Evolutionary conservation across 2,329 filamentous ascomycete genomes (phyloP), one percentile per base, ranked within the genome.

Genomic region (Didymella sp.): DNA sequence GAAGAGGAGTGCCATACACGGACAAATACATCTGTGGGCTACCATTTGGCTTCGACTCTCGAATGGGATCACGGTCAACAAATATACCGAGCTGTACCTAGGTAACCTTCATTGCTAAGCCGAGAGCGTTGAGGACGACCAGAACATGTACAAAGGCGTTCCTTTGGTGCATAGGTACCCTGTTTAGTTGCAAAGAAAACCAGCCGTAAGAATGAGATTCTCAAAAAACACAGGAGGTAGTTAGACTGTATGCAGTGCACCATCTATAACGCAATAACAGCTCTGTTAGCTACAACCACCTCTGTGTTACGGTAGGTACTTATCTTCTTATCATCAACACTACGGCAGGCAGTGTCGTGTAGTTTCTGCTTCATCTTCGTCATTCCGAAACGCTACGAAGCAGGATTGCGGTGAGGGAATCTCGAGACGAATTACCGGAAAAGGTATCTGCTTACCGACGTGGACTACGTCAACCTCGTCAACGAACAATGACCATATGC

Each of bases 41-140:
- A 17, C 48, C 48, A 6, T 51, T 51, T 35, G 38, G 8, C 48
- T 51, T 15, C 9, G 27, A 24, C 22, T 51, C 22, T 51, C 38
- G 5, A 43, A 51, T 15, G 30, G 38, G 9, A 43, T 37, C 19
- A 35, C 22, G 13, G 12, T 43, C n/a, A 9, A 43, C 31, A 15
- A 22, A n/a, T 4, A 24, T n/a, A 43, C 38, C 6, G 27, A 21
- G 12, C 13, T 51, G 30, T 51, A 22, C 21, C 8, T 4, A 15
- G n/a, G n/a, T n/a, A n/a, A n/a, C n/a, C n/a, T n/a, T n/a, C n/a
- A n/a, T n/a, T n/a, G n/a, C n/a, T n/a, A n/a, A n/a, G n/a, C n/a
- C 12, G 21, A 6, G 17, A 13, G 6, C 6, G 30, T 22, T 13
- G 44, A 6, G 15, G 7, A n/a, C 4, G 7, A 4, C 9, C 3